phyloP scores from a whole-genome alignment of 2,329 filamentous ascomycete genomes.

The Aspergillus tanneri region DNA sequence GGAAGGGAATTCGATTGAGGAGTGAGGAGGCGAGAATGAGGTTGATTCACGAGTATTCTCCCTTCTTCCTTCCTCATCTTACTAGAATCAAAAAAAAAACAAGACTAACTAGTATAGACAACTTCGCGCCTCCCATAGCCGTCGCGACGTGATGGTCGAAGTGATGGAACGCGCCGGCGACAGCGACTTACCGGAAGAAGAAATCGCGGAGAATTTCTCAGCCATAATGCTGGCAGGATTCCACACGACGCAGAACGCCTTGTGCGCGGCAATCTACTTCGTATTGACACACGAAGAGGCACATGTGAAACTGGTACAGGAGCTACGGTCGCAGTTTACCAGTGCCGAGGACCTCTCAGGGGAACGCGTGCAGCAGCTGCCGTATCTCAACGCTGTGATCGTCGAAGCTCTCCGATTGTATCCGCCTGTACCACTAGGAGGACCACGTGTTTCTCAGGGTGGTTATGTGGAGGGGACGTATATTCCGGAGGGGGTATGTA shows the following conservation, averaged over 20 bases:
- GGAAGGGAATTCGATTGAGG: slow-evolving; percentile 23
- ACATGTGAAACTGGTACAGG: slow-evolving; percentile 17
- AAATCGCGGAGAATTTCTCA: slow-evolving; percentile 29
- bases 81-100: too few species aligned
- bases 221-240: slow-evolving; percentile 31
- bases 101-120: slow-evolving; percentile 16
- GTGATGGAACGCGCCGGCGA: slow-evolving; percentile 23
- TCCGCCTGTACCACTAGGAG: slow-evolving; percentile 31
- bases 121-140: slow-evolving; percentile 20
- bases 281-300: slow-evolving; percentile 25
- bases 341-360: slow-evolving; percentile 21
- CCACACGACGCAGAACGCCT: slow-evolving; percentile 27
- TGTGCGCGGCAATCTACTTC: slow-evolving; percentile 29
- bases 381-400: slow-evolving; percentile 32
- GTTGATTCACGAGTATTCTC: slow-evolving; percentile 24
- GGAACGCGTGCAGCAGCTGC: slow-evolving; percentile 20
- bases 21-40: slow-evolving; percentile 26
- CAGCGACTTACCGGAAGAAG: slow-evolving; percentile 19
- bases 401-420: slow-evolving; percentile 34
- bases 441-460: slow-evolving; percentile 28
- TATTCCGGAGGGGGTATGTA: slow-evolving; percentile 26
- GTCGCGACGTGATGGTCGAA: slow-evolving; percentile 30
- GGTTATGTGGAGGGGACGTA: slow-evolving; percentile 25
- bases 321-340: slow-evolving; percentile 19
- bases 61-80: not conserved